phyloP scores from a whole-genome alignment of 192 early-diverging fungal species.

The Coemansia sp. region DNA sequence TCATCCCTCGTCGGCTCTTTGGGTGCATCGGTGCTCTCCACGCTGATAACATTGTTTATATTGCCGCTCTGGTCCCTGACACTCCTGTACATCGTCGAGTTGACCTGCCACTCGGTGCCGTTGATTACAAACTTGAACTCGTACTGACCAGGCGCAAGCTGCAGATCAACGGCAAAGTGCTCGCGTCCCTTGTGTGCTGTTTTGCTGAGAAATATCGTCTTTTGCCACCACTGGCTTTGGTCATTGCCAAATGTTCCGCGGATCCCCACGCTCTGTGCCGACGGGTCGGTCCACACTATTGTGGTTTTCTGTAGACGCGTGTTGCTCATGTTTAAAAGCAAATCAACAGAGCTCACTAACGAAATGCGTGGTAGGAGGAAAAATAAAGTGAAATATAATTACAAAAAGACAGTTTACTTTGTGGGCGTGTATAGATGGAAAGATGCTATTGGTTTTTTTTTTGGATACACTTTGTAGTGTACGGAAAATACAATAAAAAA shows the following conservation, averaged over 20 bases:
- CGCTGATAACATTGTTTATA: constrained; percentile 33
- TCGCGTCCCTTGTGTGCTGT: constrained; percentile 2
- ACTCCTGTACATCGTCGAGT: constrained; percentile 16
- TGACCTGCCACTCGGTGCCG: constrained; percentile 33
- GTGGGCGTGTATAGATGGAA: too few relatives aligned
- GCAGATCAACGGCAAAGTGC: constrained; percentile 13
- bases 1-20: neutral
- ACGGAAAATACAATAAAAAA: too few relatives aligned
- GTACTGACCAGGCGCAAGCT: constrained; percentile 31
- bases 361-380: too few relatives aligned
- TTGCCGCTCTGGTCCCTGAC: constrained; percentile 32
- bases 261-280: constrained; percentile 30
- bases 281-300: constrained; percentile 30
- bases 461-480: too few relatives aligned
- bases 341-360: too few relatives aligned
- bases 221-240: constrained; percentile 27
- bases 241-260: constrained; percentile 36
- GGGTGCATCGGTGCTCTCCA: neutral
- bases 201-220: constrained; percentile 23
- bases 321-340: too few relatives aligned
- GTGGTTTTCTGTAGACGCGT: constrained; percentile 1
- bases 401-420: too few relatives aligned
- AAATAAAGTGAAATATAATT: too few relatives aligned
- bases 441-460: too few relatives aligned
- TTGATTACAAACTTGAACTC: constrained; percentile 48